Base-by-base conservation (phyloP, 768 basidiomycete genomes). In the Russula olivacea region DNA sequence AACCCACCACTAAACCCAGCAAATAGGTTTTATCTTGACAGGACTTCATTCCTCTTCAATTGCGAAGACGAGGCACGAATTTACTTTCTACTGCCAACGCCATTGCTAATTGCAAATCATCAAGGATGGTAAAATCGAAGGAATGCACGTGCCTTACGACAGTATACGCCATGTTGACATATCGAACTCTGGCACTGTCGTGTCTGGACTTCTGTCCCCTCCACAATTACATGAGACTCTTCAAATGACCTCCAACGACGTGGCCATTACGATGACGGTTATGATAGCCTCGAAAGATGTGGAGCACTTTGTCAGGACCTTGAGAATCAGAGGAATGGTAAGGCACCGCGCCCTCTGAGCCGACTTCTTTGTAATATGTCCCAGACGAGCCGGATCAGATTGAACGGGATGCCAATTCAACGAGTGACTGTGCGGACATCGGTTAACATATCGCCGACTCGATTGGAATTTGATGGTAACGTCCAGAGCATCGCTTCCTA, bases 91-190 rank as follows among this genome's bases (percentile, higher is more conserved):
- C 32, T 25, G 0, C 21, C 28, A n/a, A 25, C 17, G 21, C 23
- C 19, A 14, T 58, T 30, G 21, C 41, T 58, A 21, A 55, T 43
- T 34, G 25, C 38, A 15, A 30, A 38, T 9, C 30, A 51, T 36
- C 17, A 36, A 68, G 67, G 61, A 67, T 11, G 59, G 57, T 40
- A 57, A 60, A 51, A 56, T 66, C 32, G 67, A 68, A 32, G 61
- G 55, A 40, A 58, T 68, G 36, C 55, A 57, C 11, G 55, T 65
- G 5, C 41, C 45, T 17, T 63, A 57, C 38, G 52, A 57, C 21
- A 65, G 23, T 30, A 57, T 65, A 25, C 45, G 34, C 36, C 43
- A 21, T 8, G 43, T 65, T 30, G 36, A 56, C 9, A 19, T 65
- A 48, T 63, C 61, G 28, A 56, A 43, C 49, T 63, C 64, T 57